Base-by-base conservation (phyloP, 208 protist species). In the Acanthamoeba quina region DNA sequence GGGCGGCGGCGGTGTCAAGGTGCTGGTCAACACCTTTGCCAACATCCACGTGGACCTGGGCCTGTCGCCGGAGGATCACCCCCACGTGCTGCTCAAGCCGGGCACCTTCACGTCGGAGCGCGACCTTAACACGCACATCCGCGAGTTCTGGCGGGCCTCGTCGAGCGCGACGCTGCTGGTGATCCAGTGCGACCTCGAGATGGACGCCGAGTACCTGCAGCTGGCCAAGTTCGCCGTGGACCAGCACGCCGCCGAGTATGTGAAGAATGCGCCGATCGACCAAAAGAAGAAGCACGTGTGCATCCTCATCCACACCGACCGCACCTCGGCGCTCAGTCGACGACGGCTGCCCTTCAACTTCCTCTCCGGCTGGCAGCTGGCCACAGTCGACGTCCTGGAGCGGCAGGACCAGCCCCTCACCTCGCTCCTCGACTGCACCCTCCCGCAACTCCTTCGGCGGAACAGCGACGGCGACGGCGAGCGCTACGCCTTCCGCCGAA, bases 331-430 rank as follows among this genome's bases (percentile, higher is more conserved):
- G 52, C 68, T 76, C 31, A 41, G 13, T 41, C n/a, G 34, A 41
- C n/a, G 31, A 15, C 34, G 31, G 68, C 68, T 76, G 68, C 68
- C 68, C n/a, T 76, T 76, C 34, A 76, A 76, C 68, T 76, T 76
- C 68, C 68, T 76, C 68, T 76, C 68, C 34, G 68, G 68, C 31
- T 76, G 68, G 68, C n/a, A 76, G 68, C 68, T 76, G 68, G 68
- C 68, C n/a, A 76, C 34, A 19, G 34, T 76, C 11, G 68, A 76
- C 68, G n/a, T 76, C n/a, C 68, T 76, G 31, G 68, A 76, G 68
- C n/a, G 19, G 34, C 68, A 76, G 19, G 68, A 76, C 2, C n/a
- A 44, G n/a, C 68, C 68, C 34, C n/a, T 76, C 68, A 76, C 68
- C n/a, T 31, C 68, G n/a, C 34, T 76, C 68, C 68, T 76, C 2